Percentiles rank a stretch among this genome's conserved stretches.
Conservation (phyloP, 106 monocot species). For the Gastrodia elata region DNA sequence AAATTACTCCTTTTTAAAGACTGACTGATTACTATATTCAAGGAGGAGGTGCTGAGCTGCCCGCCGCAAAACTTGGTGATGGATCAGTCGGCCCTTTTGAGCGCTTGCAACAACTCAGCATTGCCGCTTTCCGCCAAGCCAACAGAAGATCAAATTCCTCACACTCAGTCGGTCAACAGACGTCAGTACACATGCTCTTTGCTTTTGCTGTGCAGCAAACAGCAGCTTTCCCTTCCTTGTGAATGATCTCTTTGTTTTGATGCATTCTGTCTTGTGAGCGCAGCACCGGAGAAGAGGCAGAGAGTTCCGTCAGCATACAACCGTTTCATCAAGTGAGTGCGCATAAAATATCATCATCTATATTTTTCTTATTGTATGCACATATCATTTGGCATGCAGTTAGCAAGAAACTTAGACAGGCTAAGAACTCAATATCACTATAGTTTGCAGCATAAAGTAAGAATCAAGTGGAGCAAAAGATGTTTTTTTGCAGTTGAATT, state of each 20-base stretch:
- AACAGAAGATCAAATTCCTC: conserved; percentile 37
- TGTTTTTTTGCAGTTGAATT: too few relatives aligned
- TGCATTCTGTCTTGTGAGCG: conserved; percentile 5
- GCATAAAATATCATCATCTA: not conserved
- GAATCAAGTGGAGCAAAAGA: too few relatives aligned
- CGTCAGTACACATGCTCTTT: conserved; percentile 37
- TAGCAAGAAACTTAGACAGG: too few relatives aligned
- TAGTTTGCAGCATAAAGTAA: too few relatives aligned
- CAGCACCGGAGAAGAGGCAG: conserved; percentile 99
- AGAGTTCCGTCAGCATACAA: conserved; percentile 99
- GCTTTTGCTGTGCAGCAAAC: conserved; percentile 17
- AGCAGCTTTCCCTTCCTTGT: not conserved
- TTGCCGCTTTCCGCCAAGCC: conserved; percentile 25
- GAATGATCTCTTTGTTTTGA: not conserved
- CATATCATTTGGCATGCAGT: too few relatives aligned
- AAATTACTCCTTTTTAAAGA: not conserved
- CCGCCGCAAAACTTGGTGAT: conserved; percentile 46
- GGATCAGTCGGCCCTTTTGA: conserved; percentile 29
- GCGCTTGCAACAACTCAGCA: conserved; percentile 23
- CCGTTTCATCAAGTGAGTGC: conserved; percentile 90
- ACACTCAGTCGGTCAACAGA: conserved; percentile 56
- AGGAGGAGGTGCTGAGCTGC: conserved; percentile 59
- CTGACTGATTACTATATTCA: not conserved
- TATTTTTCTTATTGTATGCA: too few relatives aligned
- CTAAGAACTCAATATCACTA: too few relatives aligned